These are phyloP conservation scores for Candida gigantensis DNA, from an alignment of 1,139 yeast species.

Conservation along the genomic window DNA sequence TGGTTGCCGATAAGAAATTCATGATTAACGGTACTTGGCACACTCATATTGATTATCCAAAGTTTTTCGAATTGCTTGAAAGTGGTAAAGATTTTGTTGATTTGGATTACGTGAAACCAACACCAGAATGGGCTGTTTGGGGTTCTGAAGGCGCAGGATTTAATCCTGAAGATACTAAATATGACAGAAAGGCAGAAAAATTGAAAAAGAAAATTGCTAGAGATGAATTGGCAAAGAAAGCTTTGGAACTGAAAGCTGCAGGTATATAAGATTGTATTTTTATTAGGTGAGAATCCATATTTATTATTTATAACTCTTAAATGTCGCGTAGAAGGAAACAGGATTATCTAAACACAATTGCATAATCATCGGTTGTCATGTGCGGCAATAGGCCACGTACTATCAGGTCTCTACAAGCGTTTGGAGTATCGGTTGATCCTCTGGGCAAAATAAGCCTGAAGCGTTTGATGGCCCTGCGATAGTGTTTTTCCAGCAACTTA, in stretches of 20 bases:
- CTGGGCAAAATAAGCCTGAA: too few relatives aligned
- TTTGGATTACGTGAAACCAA: constrained; percentile 75
- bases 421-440: too few relatives aligned
- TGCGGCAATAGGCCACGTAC: too few relatives aligned
- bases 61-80: constrained; percentile 69
- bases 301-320: too few relatives aligned
- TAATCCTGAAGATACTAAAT: constrained; percentile 79
- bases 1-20: constrained; percentile 77
- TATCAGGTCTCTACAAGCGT: too few relatives aligned
- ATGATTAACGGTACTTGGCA: constrained; percentile 75
- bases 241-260: neutral
- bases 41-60: constrained; percentile 84
- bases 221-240: constrained; percentile 23
- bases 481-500: too few relatives aligned
- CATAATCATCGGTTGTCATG: too few relatives aligned
- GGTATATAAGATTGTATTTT: too few relatives aligned
- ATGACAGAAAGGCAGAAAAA: constrained; percentile 67
- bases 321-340: too few relatives aligned
- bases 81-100: constrained; percentile 69
- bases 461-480: too few relatives aligned
- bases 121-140: constrained; percentile 91
- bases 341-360: too few relatives aligned
- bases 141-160: constrained; percentile 87
- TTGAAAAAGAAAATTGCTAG: constrained; percentile 45
- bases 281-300: too few relatives aligned